Evolutionary conservation across 805 yeast species (phyloP), one percentile per base, ranked within the genome.

Genomic region (Candida sphagnicola): DNA sequence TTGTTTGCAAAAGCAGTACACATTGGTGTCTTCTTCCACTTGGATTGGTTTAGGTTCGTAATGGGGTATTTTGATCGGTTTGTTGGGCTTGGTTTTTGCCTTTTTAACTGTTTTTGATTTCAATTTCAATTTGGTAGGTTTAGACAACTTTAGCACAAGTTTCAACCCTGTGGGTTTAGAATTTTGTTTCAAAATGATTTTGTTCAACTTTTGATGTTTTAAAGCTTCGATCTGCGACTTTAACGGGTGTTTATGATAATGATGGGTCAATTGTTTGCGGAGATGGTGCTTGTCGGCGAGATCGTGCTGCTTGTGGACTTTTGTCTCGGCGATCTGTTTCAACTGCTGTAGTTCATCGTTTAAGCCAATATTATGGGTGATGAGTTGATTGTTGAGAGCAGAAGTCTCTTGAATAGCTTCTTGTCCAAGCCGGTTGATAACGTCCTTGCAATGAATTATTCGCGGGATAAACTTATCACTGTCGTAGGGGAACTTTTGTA

Each of bases 1-100:
- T 49, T 90, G 88, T 55, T 88, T 95, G 56, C 99, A 91, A 64
- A 85, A 85, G 60, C 99, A 91, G 59, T 91, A 91, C 37, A 57
- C 41, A 37, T 54, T 55, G 32, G 53, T 59, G 51, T 53, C 57
- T 34, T 46, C 53, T 21, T 43, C 53, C 6, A 17, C 32, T 8
- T 15, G 23, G 13, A 21, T 18, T 18, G 39, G 39, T 19, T 32
- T 28, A 14, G 39, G 41, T n/a, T 26, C 29, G 6, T 8, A 10
- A 13, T 8, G 6, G 13, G n/a, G 28, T 5, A 31, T 8, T 17
- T 34, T 25, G 18, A 14, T 11, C 12, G 30, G 14, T n/a, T 19
- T 21, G 14, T 18, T 30, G 28, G 23, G 30, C 14, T 36, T 40
- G 24, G 14, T 18, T 26, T 26, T 26, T n/a, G 14, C 38, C 16